A percentile compares a stretch with the other conserved stretches of the same genome.
phyloP scores from a whole-genome alignment of 1,284 basidiomycete species.

The Apiotrichum sp. region DNA sequence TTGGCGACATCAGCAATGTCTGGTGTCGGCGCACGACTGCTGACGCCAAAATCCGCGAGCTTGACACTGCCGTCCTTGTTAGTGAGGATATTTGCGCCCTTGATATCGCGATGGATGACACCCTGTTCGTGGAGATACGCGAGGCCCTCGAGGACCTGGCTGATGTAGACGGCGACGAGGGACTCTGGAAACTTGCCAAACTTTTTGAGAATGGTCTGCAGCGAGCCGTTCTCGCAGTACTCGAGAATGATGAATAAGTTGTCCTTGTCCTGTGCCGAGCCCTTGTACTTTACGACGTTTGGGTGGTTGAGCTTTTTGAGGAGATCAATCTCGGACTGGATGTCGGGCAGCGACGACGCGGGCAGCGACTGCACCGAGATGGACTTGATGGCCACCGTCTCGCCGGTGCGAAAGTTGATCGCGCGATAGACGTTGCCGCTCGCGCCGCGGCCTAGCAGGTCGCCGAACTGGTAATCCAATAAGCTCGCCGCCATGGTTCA shows the following conservation, averaged over 20 bases:
- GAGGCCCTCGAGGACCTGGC: slow-evolving; percentile 80
- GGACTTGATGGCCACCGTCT: slow-evolving; percentile 93
- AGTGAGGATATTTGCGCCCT: slow-evolving; percentile 95
- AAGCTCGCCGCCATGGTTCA: slow-evolving; percentile 24
- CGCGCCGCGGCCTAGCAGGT: slow-evolving; percentile 88
- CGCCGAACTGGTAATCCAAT: slow-evolving; percentile 74
- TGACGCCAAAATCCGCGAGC: slow-evolving; percentile 89
- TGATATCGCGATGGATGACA: slow-evolving; percentile 98
- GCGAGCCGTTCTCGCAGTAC: slow-evolving; percentile 93
- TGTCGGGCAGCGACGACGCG: slow-evolving; percentile 84
- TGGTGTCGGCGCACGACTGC: slow-evolving; percentile 51
- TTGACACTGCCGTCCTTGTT: slow-evolving; percentile 97
- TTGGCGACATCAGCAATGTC: slow-evolving; percentile 14
- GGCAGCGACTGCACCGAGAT: slow-evolving; percentile 90
- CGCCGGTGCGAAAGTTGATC: slow-evolving; percentile 93
- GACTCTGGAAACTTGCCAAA: slow-evolving; percentile 98
- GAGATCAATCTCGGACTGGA: slow-evolving; percentile 94
- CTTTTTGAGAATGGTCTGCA: slow-evolving; percentile 89
- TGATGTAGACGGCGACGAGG: slow-evolving; percentile 92
- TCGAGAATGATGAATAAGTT: slow-evolving; percentile 95
- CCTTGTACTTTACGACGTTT: slow-evolving; percentile 97
- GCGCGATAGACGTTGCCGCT: slow-evolving; percentile 90
- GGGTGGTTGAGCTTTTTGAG: slow-evolving; percentile 89
- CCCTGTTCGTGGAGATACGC: slow-evolving; percentile 88
- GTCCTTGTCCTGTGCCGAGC: slow-evolving; percentile 90